Evolutionary conservation across 2,329 filamentous ascomycete species (phyloP).

Genomic region (Setomelanomma holmii): DNA sequence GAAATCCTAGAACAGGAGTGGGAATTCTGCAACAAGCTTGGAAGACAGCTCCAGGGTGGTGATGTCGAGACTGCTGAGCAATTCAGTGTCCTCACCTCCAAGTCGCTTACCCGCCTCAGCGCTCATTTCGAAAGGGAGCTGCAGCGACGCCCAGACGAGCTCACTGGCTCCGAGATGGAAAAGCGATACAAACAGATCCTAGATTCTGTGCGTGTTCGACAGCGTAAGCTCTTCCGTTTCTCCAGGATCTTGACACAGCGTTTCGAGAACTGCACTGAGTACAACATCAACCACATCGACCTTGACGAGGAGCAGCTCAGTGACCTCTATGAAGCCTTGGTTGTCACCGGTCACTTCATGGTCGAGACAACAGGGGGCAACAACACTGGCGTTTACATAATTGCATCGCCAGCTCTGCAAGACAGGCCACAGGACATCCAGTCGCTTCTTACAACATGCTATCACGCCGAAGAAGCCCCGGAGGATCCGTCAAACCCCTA

Average conservation of each 20-base stretch:
- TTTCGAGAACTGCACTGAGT: slow-evolving; percentile 96
- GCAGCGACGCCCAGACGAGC: slow-evolving; percentile 82
- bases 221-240: slow-evolving; percentile 96
- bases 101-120: slow-evolving; percentile 86
- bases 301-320: slow-evolving; percentile 72
- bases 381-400: slow-evolving; percentile 74
- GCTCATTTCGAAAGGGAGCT: slow-evolving; percentile 92
- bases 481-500: slow-evolving; percentile 85
- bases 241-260: slow-evolving; percentile 87
- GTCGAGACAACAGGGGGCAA: slow-evolving; percentile 75
- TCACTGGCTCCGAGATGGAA: slow-evolving; percentile 81
- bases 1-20: slow-evolving; percentile 97
- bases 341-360: slow-evolving; percentile 84
- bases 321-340: slow-evolving; percentile 80
- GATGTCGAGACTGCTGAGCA: slow-evolving; percentile 98
- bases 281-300: slow-evolving; percentile 80
- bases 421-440: slow-evolving; percentile 82
- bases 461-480: slow-evolving; percentile 70
- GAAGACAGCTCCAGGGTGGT: slow-evolving; percentile 86
- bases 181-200: slow-evolving; percentile 95
- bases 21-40: slow-evolving; percentile 95
- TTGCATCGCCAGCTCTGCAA: slow-evolving; percentile 82
- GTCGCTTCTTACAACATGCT: slow-evolving; percentile 81
- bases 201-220: slow-evolving; percentile 93
- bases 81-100: slow-evolving; percentile 91